Percentiles rank a stretch among this genome's conserved stretches.
phyloP scores from a whole-genome alignment of 768 basidiomycete species.

The Brasilioporus rufonigricans region DNA sequence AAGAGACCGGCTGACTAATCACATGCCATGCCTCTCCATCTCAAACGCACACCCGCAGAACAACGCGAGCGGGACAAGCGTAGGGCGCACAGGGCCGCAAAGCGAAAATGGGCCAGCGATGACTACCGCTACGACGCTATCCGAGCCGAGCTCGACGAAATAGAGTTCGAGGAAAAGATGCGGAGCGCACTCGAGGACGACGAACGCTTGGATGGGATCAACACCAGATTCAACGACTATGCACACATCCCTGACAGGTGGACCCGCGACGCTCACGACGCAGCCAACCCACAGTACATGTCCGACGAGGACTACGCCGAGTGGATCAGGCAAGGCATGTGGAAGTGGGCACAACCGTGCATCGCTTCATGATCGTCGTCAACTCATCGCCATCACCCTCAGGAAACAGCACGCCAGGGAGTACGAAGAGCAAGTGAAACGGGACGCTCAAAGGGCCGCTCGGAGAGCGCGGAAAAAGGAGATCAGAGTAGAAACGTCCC shows the following conservation, averaged over 20 bases:
- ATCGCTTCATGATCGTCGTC: not conserved
- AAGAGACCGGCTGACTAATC: conserved; percentile 19
- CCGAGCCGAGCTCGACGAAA: conserved; percentile 58
- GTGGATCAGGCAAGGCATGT: conserved; percentile 86
- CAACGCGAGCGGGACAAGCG: conserved; percentile 42
- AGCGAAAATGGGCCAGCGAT: conserved; percentile 33
- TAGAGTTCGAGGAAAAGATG: conserved; percentile 69
- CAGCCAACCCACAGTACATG: conserved; percentile 49
- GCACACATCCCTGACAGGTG: conserved; percentile 74
- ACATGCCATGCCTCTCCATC: conserved; percentile 40
- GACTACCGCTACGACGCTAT: conserved; percentile 52
- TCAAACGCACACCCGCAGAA: conserved; percentile 66
- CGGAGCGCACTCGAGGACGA: conserved; percentile 72
- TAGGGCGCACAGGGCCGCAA: conserved; percentile 44
- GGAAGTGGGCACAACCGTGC: conserved; percentile 48
- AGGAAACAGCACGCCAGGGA: conserved; percentile 71
- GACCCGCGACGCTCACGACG: conserved; percentile 43
- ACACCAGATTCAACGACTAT: conserved; percentile 64
- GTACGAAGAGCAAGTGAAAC: conserved; percentile 58
- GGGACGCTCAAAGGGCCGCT: conserved; percentile 52
- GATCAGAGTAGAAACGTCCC: conserved; percentile 49
- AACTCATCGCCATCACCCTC: conserved; percentile 3
- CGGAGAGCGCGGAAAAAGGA: conserved; percentile 54
- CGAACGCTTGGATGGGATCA: conserved; percentile 59
- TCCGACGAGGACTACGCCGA: conserved; percentile 87